Conservation (phyloP, 352 stramenopile genomes). For the Globisporangium middletonii region DNA sequence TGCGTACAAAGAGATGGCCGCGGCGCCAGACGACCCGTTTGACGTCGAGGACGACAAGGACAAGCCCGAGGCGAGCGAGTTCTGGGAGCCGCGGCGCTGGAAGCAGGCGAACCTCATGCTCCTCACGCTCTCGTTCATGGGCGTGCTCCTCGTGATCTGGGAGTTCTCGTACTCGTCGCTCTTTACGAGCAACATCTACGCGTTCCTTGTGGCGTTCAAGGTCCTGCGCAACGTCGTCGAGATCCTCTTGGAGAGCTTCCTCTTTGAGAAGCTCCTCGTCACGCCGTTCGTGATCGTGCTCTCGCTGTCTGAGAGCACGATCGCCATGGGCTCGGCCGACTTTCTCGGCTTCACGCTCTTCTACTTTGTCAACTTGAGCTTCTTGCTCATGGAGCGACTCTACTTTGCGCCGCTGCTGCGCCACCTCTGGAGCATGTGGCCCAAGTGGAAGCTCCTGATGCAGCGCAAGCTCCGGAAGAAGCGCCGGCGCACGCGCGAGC, state of each 20-base stretch:
- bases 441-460: slow-evolving; percentile 90
- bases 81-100: slow-evolving; percentile 81
- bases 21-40: slow-evolving; percentile 43
- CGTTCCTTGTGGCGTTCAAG: slow-evolving; percentile 90
- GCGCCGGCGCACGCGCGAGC: slow-evolving; percentile 79
- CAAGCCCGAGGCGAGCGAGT: slow-evolving; percentile 57
- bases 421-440: slow-evolving; percentile 76
- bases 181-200: slow-evolving; percentile 92
- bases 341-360: slow-evolving; percentile 95
- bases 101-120: slow-evolving; percentile 92
- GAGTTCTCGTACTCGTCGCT: slow-evolving; percentile 95
- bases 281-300: slow-evolving; percentile 89
- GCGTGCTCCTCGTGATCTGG: slow-evolving; percentile 89
- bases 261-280: slow-evolving; percentile 91
- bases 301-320: slow-evolving; percentile 88
- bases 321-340: slow-evolving; percentile 93
- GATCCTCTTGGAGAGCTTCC: slow-evolving; percentile 70
- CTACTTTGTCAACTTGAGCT: slow-evolving; percentile 91
- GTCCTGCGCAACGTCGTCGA: slow-evolving; percentile 80
- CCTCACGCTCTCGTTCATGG: slow-evolving; percentile 76
- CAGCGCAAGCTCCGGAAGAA: slow-evolving; percentile 67
- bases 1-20: slow-evolving; percentile 63
- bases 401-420: slow-evolving; percentile 90
- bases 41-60: slow-evolving; percentile 46
- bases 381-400: slow-evolving; percentile 92